Evolutionary conservation across 495 filamentous ascomycete species (phyloP), one percentile per base, ranked within the genome.

Genomic region (Articulospora tetracladia): DNA sequence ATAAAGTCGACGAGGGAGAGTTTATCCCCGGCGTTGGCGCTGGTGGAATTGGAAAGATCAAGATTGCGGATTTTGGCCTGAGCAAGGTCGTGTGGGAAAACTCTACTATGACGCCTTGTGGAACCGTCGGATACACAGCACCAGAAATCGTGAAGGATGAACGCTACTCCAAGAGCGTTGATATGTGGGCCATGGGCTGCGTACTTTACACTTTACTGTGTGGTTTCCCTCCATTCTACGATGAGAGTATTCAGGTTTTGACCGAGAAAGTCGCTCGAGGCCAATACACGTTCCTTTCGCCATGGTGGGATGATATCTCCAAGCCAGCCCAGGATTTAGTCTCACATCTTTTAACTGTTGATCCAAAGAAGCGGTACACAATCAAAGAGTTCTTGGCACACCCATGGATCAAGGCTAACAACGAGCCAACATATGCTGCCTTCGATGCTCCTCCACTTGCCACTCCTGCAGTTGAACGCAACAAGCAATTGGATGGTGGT

Each of bases 111-210:
- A 98, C 94, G 1, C 94, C 94, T 22, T 98, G 94, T 73, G 94
- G 94, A 30, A 98, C 94, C 2, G 94, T 98, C 56, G 94, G 94
- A 28, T 98, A 98, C 72, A 98, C 94, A 17, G 94, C 94, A n/a
- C 94, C 94, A 4, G 94, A 98, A 72, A 98, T 98, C 53, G 94
- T 98, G 55, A 98, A 98, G 74, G 94, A 98, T 74, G 94, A 98
- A 72, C 85, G 93, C 36, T 98, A 98, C 68, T 98, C 94, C 7
- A 98, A 98, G 78, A 93, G 91, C 66, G 94, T 98, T 41, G 94
- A 98, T 64, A 98, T 98, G 94, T 98, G 94, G 94, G 94, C 94
- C 13, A 73, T 98, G 36, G 94, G 94, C 12, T 98, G 94, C 74
- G 94, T 98, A 8, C 83, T 98, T 19, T 98, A 98, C 73, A 98